These are phyloP conservation scores for Paramecium caudatum DNA, from an alignment of 73 alveolate genomes.

Conservation along the genomic window DNA sequence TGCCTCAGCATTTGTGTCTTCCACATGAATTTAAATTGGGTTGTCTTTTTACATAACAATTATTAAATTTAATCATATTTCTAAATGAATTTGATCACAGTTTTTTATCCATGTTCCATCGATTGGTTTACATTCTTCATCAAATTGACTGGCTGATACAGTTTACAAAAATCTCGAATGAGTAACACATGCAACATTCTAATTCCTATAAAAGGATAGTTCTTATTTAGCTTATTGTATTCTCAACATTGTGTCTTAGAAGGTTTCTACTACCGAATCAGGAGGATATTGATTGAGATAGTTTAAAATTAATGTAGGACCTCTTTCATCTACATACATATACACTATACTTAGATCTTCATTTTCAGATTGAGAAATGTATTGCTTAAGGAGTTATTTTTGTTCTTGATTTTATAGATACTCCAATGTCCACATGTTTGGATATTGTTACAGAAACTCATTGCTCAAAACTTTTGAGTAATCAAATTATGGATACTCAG, in stretches of 20 bases:
- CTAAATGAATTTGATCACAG: conserved; percentile 23
- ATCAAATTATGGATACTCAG: conserved; percentile 44
- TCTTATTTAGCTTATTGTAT: conserved; percentile 11
- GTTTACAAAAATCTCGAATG: conserved; percentile 64
- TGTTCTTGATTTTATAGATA: conserved; percentile 47
- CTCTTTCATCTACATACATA: neutral
- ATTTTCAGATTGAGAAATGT: neutral
- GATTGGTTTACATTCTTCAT: conserved; percentile 42
- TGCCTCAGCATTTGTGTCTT: conserved; percentile 78
- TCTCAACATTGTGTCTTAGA: conserved; percentile 35
- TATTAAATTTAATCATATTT: neutral
- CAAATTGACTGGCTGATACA: conserved; percentile 14
- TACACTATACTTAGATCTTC: neutral
- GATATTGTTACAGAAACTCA: conserved; percentile 7
- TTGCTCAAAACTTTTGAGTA: neutral
- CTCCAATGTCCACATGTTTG: conserved; percentile 64
- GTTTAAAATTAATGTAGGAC: conserved; percentile 8
- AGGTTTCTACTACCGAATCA: conserved; percentile 48
- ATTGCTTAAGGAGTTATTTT: neutral
- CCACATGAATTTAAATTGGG: conserved; percentile 58
- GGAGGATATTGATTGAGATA: neutral
- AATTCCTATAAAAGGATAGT: conserved; percentile 4
- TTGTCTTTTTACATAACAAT: conserved; percentile 34
- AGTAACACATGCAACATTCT: conserved; percentile 24
- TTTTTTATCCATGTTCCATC: conserved; percentile 57